Conservation (phyloP, 768 basidiomycete species). For the Lentinula raphanica region DNA sequence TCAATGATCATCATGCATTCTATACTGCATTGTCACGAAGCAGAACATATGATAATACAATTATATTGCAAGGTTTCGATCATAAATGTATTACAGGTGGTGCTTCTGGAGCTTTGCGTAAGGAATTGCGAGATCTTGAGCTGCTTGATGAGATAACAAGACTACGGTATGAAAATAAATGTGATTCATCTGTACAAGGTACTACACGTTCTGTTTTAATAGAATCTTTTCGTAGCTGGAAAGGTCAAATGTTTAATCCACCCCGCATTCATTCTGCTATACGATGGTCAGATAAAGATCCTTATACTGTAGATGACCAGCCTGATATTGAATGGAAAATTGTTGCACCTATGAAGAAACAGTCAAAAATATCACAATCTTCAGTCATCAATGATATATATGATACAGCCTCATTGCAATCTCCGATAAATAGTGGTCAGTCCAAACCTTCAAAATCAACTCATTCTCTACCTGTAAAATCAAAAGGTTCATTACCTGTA, state of each 20-base stretch:
- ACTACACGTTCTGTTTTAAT: not conserved
- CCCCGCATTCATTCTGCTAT: not conserved
- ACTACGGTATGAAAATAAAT: not conserved
- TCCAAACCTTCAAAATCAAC: no score
- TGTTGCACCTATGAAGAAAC: not conserved
- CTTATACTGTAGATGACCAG: not conserved
- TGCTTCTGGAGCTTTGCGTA: constrained; percentile 6
- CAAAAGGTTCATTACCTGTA: no score
- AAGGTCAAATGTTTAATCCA: not conserved
- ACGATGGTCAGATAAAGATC: not conserved
- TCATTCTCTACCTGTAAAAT: no score
- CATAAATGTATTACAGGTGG: constrained; percentile 10
- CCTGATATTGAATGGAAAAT: not conserved
- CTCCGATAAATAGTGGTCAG: no score
- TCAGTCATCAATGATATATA: no score
- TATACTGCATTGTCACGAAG: constrained; percentile 27
- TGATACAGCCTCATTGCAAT: no score
- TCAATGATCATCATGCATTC: constrained; percentile 18
- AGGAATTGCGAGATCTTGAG: constrained; percentile 20
- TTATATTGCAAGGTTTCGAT: constrained; percentile 16
- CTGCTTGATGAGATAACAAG: constrained; percentile 20
- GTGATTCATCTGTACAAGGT: not conserved
- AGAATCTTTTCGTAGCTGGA: not conserved
- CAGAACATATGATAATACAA: constrained; percentile 16
- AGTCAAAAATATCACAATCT: no score